Evolutionary conservation across 1,284 basidiomycete species (phyloP).

Genomic region (Marasmius fiardii): DNA sequence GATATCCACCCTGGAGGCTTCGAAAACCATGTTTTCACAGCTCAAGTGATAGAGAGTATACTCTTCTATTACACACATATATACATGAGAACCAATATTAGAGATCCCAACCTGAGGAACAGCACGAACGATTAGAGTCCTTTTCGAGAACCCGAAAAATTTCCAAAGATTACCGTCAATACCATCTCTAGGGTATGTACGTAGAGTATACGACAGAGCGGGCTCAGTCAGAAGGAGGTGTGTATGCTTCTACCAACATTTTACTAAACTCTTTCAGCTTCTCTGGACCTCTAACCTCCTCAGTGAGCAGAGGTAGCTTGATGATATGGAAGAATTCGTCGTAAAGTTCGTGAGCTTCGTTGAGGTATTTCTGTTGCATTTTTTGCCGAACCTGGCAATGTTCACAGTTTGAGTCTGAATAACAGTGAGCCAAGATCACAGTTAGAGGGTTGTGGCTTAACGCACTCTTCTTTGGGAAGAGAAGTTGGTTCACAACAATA

Average conservation of each 20-base stretch:
- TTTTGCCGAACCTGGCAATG: conserved; percentile 93
- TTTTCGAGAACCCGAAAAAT: too few relatives aligned
- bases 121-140: too few relatives aligned
- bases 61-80: too few relatives aligned
- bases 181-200: too few relatives aligned
- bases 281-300: conserved; percentile 94
- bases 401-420: conserved; percentile 86
- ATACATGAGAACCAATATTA: too few relatives aligned
- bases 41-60: conserved; percentile 27
- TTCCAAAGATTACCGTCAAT: too few relatives aligned
- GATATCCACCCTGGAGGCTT: conserved; percentile 53
- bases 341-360: conserved; percentile 68
- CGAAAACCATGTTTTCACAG: conserved; percentile 59
- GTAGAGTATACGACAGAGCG: too few relatives aligned
- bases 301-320: conserved; percentile 89
- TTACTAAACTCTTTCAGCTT: conserved; percentile 89
- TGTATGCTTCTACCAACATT: conserved; percentile 73
- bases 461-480: conserved; percentile 89
- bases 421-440: background rate
- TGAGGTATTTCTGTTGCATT: conserved; percentile 98
- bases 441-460: conserved; percentile 13
- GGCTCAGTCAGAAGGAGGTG: conserved; percentile 22
- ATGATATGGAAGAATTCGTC: conserved; percentile 97
- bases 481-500: conserved; percentile 96
- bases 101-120: too few relatives aligned